Base-by-base conservation (phyloP, 148 eudicot species). In the Oxyria digyna region DNA sequence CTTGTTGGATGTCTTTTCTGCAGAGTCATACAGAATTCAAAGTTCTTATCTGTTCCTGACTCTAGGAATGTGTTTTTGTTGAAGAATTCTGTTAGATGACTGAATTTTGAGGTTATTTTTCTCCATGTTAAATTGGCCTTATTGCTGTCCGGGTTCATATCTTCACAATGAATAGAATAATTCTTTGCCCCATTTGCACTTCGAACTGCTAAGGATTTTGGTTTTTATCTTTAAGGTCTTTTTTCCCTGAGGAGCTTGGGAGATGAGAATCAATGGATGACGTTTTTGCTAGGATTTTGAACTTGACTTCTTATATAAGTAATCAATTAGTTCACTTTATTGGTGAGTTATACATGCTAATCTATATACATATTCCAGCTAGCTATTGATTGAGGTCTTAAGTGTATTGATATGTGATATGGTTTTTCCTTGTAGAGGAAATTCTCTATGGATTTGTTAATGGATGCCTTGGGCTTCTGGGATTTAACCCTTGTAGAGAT, bases 251-350 rank as follows among this genome's bases (percentile, higher is more conserved):
- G 35, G 69, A 76, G 65, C 49, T 67, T 68, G 79, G 45, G 66
- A 72, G 42, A 26, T 67, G 63, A 67, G 70, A 73, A 71, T 70
- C 78, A 69, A 83, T 91, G 89, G 96, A 88, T 77, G 92, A 82
- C 65, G 68, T 80, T 43, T 87, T 88, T 77, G 65, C 82, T 63
- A 80, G 78, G 76, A 82, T 91, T 49, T 72, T 82, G 78, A 85
- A 82, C 71, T 76, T 88, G 67, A 83, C 82, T 42, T 82, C 92
- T 68, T 79, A 75, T 78, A 57, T 88, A 52, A 81, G 85, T 59
- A 77, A 64, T 38, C 81, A 81, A 55, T 73, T 91, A 12, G 73
- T 82, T 71, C 79, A 75, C 66, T 79, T 88, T 50, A 45, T 91
- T 70, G 97, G 96, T 88, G 72, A 77, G 88, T 75, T 62, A 41